phyloP scores from a whole-genome alignment of 2,329 filamentous ascomycete species.

The Colletotrichum sp. region DNA sequence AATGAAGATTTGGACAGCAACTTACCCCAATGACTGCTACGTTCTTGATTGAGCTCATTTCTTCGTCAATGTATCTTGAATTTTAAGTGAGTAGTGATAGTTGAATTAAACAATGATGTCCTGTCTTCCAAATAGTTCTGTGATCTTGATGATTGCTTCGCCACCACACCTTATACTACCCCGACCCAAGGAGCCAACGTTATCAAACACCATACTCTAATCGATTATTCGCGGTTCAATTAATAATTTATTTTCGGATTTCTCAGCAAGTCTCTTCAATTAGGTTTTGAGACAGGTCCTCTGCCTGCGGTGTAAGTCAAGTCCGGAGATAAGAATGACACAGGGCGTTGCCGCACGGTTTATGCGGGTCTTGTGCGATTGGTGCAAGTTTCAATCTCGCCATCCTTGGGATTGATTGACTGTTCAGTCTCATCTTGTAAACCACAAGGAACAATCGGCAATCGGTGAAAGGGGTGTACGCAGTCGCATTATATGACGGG shows the following conservation, averaged over 20 bases:
- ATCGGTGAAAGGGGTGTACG: no score
- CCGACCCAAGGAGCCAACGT: neutral
- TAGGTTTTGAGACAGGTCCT: rapidly evolving
- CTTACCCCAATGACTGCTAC: neutral
- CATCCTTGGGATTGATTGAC: no score
- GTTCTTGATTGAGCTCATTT: neutral
- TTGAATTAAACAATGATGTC: rapidly evolving
- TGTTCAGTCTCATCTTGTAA: no score
- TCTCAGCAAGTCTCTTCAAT: neutral
- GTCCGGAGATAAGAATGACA: neutral
- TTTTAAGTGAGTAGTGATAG: neutral
- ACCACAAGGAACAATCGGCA: no score
- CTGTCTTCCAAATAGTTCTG: neutral
- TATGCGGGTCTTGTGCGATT: rapidly evolving
- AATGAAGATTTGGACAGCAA: rapidly evolving
- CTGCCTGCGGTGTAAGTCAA: neutral
- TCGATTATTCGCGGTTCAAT: rapidly evolving
- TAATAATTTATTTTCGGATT: neutral
- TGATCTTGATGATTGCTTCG: rapidly evolving
- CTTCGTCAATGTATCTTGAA: rapidly evolving
- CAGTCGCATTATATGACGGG: neutral
- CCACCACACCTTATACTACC: rapidly evolving
- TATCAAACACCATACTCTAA: rapidly evolving
- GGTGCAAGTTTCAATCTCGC: neutral
- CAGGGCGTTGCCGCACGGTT: neutral